A percentile compares a stretch with the other conserved stretches of the same genome.
phyloP scores from a whole-genome alignment of 2,329 filamentous ascomycete genomes.

The Ophiostoma populinum region DNA sequence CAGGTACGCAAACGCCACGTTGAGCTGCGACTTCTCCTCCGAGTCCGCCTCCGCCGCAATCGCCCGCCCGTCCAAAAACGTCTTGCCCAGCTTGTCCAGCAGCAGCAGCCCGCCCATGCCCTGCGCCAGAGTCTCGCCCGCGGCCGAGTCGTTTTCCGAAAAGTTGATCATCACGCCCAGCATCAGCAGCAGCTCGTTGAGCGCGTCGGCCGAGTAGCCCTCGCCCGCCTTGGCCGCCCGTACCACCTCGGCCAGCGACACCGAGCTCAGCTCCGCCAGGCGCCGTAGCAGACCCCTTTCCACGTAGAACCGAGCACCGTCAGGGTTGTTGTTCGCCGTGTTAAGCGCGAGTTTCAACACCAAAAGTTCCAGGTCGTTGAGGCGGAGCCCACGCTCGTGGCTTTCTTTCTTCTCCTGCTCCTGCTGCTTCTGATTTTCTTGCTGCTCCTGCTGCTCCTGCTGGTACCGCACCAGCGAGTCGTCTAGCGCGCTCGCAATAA shows the following conservation, averaged over 20 bases:
- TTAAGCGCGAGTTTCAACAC: slow-evolving; percentile 63
- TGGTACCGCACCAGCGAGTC: slow-evolving; percentile 17
- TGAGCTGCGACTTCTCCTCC: slow-evolving; percentile 56
- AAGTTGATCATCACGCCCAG: slow-evolving; percentile 79
- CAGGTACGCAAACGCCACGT: slow-evolving; percentile 75
- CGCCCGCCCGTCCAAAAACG: slow-evolving; percentile 52
- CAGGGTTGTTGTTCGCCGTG: slow-evolving; percentile 63
- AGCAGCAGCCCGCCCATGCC: slow-evolving; percentile 21
- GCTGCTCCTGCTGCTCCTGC: slow-evolving; percentile 2
- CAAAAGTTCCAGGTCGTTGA: slow-evolving; percentile 25
- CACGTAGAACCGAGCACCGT: slow-evolving; percentile 52
- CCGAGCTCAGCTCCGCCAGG: slow-evolving; percentile 32
- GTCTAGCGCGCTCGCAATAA: slow-evolving; percentile 30
- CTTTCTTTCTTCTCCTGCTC: slow-evolving; percentile 12
- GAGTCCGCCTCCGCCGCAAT: slow-evolving; percentile 56
- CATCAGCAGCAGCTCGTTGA: slow-evolving; percentile 60
- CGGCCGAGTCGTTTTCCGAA: slow-evolving; percentile 54
- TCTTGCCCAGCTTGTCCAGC: slow-evolving; percentile 35
- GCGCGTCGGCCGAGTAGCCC: slow-evolving; percentile 28
- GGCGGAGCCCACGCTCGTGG: slow-evolving; percentile 12
- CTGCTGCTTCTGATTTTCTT: slow-evolving; percentile 4
- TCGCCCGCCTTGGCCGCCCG: slow-evolving; percentile 27
- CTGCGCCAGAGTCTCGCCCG: slow-evolving; percentile 29
- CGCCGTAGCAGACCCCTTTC: slow-evolving; percentile 34
- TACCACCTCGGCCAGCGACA: slow-evolving; percentile 30